Base-by-base conservation (phyloP, 2,329 filamentous ascomycete genomes). In the Fusarium newnesense region DNA sequence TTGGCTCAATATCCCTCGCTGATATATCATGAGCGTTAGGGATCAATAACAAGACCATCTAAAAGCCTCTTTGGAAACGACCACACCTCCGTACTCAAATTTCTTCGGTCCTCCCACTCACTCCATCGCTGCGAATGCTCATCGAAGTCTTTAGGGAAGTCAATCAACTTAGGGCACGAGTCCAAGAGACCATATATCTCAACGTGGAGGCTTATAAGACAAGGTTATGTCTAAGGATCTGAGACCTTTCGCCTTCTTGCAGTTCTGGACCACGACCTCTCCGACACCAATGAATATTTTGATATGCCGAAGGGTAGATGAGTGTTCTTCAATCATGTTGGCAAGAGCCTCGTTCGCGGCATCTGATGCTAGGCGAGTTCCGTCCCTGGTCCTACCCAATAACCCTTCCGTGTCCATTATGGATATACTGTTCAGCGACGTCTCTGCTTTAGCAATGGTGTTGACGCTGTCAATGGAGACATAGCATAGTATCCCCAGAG, bases 381-480 rank as follows among this genome's bases (percentile, higher is more conserved):
- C 9, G 3, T 4, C n/a, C 19, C 0, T 32, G 9, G 26, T 11
- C 2, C 1, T 7, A 2, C 2, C 2, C 15, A 16, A 5, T 15
- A n/a, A 15, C 1, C 19, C 13, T 28, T 30, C 13, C 26, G 19
- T 13, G n/a, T 21, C 2, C 13, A 30, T 5, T 4, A 50, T 34
- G 6, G 10, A 19, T 43, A 69, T 68, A 0, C 9, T 4, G 19
- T 39, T 18, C n/a, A 62, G 19, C 12, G 28, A 18, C 1, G 39
- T 18, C 13, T 39, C 16, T 7, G 50, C 21, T 2, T 21, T 21
- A 18, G 39, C 37, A 32, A 69, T 24, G 2, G 15, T 24, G 18
- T 56, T 34, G 24, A 61, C 13, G 10, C 36, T 26, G 10, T 32
- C n/a, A 9, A 18, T 12, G 1, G 7, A 11, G 4, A 44, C 21